Base-by-base conservation (phyloP, 169 alveolate genomes). In the Ophryocystis elektroscirrha region DNA sequence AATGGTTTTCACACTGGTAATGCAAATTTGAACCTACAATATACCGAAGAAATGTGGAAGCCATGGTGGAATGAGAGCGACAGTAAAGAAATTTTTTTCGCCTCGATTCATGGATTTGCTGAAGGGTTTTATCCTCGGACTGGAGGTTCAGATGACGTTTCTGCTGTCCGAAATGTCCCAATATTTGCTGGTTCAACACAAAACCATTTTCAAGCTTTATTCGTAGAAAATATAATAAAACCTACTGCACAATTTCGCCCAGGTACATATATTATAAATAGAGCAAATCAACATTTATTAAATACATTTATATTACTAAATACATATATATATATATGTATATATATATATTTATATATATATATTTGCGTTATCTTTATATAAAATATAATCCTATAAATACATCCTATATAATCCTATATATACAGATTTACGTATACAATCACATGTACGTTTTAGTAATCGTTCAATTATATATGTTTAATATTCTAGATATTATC, bases 71-170 rank as follows among this genome's bases (percentile, higher is more conserved):
- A n/a, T n/a, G n/a, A n/a, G n/a, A n/a, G n/a, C n/a, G 87, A 78
- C 52, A 62, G 74, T 0, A 71, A 66, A 49, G 72, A 78, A 54
- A 58, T 71, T 1, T 53, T 78, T 42, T 78, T 78, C 53, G 56
- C 67, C 18, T 71, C 82, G 20, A 47, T 73, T 0, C 87, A 78
- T 63, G 64, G 71, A 5, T 74, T 53, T 50, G 70, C 63, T 50
- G 67, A 67, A 44, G 48, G 59, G 24, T 78, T 78, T 56, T 78
- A 74, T 60, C 87, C 87, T 12, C 73, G 80, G 35, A 64, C 78
- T 3, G 87, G 87, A 12, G 39, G 39, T 32, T 12, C 12, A n/a
- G 39, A 12, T 32, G 39, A 12, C 18, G 39, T 32, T n/a, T 12
- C 18, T 32, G 18, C 12, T 12, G 39, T 32, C 18, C n/a, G n/a